These are phyloP conservation scores for Ramalina intermedia DNA, from an alignment of 495 filamentous ascomycete genomes.

Conservation along the genomic window DNA sequence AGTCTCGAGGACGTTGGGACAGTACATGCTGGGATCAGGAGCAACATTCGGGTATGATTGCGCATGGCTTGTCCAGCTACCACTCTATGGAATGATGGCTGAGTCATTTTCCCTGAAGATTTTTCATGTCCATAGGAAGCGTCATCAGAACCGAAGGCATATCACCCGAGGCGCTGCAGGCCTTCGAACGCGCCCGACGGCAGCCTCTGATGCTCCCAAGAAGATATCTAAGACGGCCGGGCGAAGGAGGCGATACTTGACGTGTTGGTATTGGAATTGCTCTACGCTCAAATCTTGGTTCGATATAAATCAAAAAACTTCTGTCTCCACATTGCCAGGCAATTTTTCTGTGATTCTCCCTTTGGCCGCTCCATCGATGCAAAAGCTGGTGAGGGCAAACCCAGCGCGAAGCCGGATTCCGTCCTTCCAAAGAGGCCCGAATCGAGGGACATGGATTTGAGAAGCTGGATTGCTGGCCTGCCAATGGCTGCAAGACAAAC, in stretches of 20 bases:
- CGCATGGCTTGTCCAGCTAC: not conserved
- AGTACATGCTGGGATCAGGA: constrained; percentile 95
- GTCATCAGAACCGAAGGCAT: constrained; percentile 76
- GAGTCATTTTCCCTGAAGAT: constrained; percentile 34
- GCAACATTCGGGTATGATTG: constrained; percentile 80
- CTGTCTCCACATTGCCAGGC: constrained; percentile 18
- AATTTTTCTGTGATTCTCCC: too few species aligned
- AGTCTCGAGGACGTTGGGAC: constrained; percentile 79
- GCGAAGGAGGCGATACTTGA: too few species aligned
- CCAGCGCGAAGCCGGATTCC: too few species aligned
- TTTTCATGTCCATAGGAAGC: constrained; percentile 98
- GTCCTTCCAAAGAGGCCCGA: too few species aligned
- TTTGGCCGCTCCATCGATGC: too few species aligned
- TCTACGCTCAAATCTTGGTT: too few species aligned
- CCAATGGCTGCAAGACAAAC: too few species aligned
- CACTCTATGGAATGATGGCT: not conserved
- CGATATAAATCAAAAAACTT: too few species aligned
- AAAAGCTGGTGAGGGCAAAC: too few species aligned
- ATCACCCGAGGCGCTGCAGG: constrained; percentile 45
- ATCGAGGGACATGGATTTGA: too few species aligned
- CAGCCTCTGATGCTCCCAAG: constrained; percentile 48
- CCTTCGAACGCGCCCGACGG: constrained; percentile 43
- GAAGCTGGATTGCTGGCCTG: too few species aligned
- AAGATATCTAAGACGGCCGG: not conserved
- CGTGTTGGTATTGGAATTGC: too few species aligned